Evolutionary conservation across 306 rosid species (phyloP), one percentile per base, ranked within the genome.

Genomic region (Lathyrus oleraceus): DNA sequence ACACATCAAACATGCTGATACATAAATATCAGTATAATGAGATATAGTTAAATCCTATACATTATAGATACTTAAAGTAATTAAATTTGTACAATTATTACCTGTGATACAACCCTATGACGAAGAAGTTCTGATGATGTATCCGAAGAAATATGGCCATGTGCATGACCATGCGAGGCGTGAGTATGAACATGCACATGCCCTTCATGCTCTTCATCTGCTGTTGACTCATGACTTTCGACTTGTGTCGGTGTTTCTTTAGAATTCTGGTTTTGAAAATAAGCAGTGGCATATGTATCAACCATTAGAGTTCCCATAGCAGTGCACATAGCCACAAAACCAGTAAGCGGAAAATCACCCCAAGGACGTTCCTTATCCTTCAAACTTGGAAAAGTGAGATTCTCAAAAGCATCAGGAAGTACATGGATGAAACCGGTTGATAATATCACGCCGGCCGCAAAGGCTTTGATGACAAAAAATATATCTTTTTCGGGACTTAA

Each of bases 341-440:
- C 98, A 0, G 98, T 86, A 43, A 92, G 88, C 0, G 98, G 93
- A 59, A 92, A 92, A 0, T 83, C 84, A 0, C 63, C 70, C 96
- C 95, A 90, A 0, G 91, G 91, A 53, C 84, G 69, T 11, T 86
- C 74, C 0, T 51, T n/a, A n/a, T n/a, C n/a, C n/a, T 57, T 70
- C 8, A 90, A 14, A n/a, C 86, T 51, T 0, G 96, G 82, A 0
- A 86, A 81, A 0, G 87, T 82, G 2, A 92, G 68, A 3, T 11
- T 78, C 0, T 78, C 82, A 32, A 86, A 92, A 0, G 96, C 96
- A 15, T 90, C 96, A 0, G 98, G 96, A 5, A 90, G 76, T 1
- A 93, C 87, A 2, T 93, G 98, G 28, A 93, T 88, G 70, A 93
- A 93, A 0, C 91, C 98, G 0, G 96, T 92, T 0, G 96, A 7